Evolutionary conservation across 805 yeast species (phyloP), one percentile per base, ranked within the genome.

Genomic region (Barnettozyma vustinii): DNA sequence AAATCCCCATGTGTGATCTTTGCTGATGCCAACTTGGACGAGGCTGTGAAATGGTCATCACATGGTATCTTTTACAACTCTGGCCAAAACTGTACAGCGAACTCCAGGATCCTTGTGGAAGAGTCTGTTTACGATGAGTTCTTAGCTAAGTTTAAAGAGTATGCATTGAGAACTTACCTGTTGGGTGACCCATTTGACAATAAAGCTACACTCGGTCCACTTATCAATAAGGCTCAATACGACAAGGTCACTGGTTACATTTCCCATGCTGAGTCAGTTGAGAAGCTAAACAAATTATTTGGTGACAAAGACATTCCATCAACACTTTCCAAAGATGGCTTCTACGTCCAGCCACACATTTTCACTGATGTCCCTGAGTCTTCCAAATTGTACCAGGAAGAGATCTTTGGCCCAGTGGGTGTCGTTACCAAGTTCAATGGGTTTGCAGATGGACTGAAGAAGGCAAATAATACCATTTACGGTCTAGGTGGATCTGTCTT

Each of bases 351-450:
- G 58, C 96, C 96, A 50, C 86, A 95, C 4, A 73, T 88, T 40
- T 87, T 87, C 58, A 75, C 83, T 23, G 86, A 85, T 58, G 88
- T 85, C 44, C 75, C 72, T 47, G 82, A 83, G 52, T 65, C 74
- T 30, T 82, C 83, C 79, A 71, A 76, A 51, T 78, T 88, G 45
- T 84, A 83, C 49, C 74, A 75, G 55, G 96, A 88, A 66, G 96
- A 88, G 68, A 87, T 88, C 50, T 88, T 88, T 65, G 96, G 96
- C 18, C 96, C 96, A 15, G 96, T 88, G 32, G 88, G 83, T 23
- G 73, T 81, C 8, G 72, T 84, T 33, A 79, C 83, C 49, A 79
- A 77, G 65, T 88, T 88, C 69, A 62, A 70, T 35, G 70, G 81
- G 27, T 84, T 81, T 55, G 84, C 79, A 44, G 91, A 87, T 54